Evolutionary conservation across 2,329 filamentous ascomycete species (phyloP).

Genomic region (Orbilia brochopaga): DNA sequence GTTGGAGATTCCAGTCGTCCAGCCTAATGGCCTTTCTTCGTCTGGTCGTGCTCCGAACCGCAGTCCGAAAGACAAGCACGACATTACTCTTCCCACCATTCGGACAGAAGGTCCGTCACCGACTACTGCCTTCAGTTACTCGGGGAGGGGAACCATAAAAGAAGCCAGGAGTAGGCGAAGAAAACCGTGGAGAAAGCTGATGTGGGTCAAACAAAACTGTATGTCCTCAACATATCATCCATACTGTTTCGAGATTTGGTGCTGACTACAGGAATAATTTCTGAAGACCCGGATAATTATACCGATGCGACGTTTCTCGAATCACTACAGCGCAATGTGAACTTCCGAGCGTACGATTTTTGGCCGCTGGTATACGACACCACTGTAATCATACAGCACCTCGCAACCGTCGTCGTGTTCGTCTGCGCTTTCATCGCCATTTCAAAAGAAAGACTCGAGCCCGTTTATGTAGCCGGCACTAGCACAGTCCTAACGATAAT

Average conservation of each 20-base stretch:
- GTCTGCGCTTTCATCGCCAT: constrained; percentile 93
- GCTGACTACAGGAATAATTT: constrained; percentile 51
- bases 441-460: constrained; percentile 82
- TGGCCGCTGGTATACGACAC: constrained; percentile 95
- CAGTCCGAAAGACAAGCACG: constrained; percentile 42
- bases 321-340: constrained; percentile 90
- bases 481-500: constrained; percentile 81
- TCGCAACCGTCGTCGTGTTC: constrained; percentile 93
- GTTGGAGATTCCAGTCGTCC: constrained; percentile 37
- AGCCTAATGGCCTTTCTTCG: constrained; percentile 4
- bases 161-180: constrained; percentile 47
- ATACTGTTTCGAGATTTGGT: constrained; percentile 31
- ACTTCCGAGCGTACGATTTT: constrained; percentile 94
- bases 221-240: constrained; percentile 57
- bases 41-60: constrained; percentile 27
- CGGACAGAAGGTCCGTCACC: constrained; percentile 43
- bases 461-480: constrained; percentile 85
- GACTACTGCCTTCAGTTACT: constrained; percentile 33
- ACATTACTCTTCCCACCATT: constrained; percentile 36
- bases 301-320: constrained; percentile 97
- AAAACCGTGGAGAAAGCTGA: constrained; percentile 82
- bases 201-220: constrained; percentile 98
- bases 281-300: constrained; percentile 91
- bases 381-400: constrained; percentile 95
- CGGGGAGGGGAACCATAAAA: constrained; percentile 42